Conservation (phyloP, 305 asterid species). For the Solanum hybrid region DNA sequence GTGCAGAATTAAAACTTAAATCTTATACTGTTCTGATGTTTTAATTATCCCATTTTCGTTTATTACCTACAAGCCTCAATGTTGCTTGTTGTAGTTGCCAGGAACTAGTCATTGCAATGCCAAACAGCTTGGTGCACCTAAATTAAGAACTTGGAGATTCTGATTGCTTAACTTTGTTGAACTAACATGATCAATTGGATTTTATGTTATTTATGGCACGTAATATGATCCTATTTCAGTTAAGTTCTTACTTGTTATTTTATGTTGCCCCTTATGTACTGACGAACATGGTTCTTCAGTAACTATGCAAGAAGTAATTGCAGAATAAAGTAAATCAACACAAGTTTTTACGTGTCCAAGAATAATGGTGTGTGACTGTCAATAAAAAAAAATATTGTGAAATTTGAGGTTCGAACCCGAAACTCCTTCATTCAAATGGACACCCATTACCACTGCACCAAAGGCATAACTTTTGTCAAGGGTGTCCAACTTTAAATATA, state of each 20-base stretch:
- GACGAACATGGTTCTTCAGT: not conserved
- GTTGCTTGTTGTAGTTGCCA: not conserved
- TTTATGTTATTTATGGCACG: not conserved
- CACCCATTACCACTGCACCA: no score
- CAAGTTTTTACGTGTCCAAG: not conserved
- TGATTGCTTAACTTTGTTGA: not conserved
- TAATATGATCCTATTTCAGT: not conserved
- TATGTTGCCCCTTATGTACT: not conserved
- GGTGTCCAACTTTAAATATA: no score
- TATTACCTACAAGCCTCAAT: not conserved
- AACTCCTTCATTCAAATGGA: no score
- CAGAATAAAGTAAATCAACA: not conserved
- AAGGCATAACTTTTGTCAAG: no score
- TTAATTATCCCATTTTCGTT: not conserved
- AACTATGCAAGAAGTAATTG: not conserved
- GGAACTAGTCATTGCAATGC: not conserved
- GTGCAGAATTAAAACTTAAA: not conserved
- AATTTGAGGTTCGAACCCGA: no score
- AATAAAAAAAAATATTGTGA: no score
- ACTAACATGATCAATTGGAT: not conserved
- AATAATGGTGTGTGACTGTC: no score
- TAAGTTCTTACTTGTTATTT: not conserved
- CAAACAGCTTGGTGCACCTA: not conserved
- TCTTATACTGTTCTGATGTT: not conserved
- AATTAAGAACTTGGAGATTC: not conserved